phyloP scores from a whole-genome alignment of 345 rosid genomes.

The Iberis pinnata region DNA sequence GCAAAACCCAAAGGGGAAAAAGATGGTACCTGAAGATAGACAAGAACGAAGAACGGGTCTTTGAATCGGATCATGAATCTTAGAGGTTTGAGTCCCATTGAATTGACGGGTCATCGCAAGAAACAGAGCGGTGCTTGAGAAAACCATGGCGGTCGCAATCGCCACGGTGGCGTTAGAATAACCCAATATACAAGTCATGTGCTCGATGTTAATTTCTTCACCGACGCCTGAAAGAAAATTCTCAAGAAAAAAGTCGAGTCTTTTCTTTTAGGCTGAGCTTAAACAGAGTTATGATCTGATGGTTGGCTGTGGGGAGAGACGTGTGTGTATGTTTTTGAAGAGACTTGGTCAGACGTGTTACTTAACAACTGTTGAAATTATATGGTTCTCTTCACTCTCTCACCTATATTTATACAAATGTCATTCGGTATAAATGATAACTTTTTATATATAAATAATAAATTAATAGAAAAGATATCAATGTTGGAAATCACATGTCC shows the following conservation, averaged over 20 bases:
- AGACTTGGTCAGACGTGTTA: conserved; percentile 22
- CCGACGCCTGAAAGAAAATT: conserved; percentile 3
- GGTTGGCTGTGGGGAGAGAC: conserved; percentile 26
- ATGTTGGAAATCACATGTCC: too few relatives aligned
- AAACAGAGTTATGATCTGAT: conserved; percentile 2
- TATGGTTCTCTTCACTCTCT: conserved; percentile 21
- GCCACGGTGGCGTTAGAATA: conserved; percentile 44
- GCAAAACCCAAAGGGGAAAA: not conserved
- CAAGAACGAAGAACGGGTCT: conserved; percentile 43
- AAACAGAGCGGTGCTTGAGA: conserved; percentile 67
- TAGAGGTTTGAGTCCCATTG: conserved; percentile 24
- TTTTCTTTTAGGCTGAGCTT: conserved; percentile 6
- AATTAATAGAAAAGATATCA: not conserved
- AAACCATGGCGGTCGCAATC: conserved; percentile 75
- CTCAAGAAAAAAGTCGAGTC: not conserved
- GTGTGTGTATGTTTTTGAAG: conserved; percentile 16
- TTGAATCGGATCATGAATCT: conserved; percentile 17
- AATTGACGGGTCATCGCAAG: conserved; percentile 53
- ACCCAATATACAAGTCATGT: conserved; percentile 29
- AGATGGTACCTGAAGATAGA: conserved; percentile 46
- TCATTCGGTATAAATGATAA: not conserved
- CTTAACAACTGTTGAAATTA: conserved; percentile 19
- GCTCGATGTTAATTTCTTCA: conserved; percentile 1
- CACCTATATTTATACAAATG: conserved; percentile 20
- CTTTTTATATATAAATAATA: too few relatives aligned